Evolutionary conservation across 129 eudicot species (phyloP).

Genomic region (Artemisia argyi): DNA sequence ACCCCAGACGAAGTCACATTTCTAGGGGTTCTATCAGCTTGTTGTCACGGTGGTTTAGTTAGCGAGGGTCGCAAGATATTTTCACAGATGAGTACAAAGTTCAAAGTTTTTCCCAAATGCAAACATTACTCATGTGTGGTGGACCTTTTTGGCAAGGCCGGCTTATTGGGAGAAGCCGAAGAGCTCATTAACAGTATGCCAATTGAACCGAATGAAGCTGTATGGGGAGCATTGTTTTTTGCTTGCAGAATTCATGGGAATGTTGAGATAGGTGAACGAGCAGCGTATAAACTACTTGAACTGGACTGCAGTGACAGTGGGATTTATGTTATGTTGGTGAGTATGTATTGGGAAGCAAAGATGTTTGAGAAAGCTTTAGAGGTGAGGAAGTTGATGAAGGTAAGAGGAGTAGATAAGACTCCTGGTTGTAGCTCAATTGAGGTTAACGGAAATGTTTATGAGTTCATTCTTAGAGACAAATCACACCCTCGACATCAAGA

Average conservation of each 20-base stretch:
- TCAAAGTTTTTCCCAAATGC: slow-evolving; percentile 39
- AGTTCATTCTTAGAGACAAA: slow-evolving; percentile 64
- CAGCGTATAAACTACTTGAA: slow-evolving; percentile 58
- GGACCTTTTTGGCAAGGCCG: slow-evolving; percentile 75
- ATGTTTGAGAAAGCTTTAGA: slow-evolving; percentile 58
- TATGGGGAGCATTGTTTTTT: slow-evolving; percentile 78
- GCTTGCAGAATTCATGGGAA: slow-evolving; percentile 64
- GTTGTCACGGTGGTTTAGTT: slow-evolving; percentile 82
- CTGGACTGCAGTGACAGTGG: slow-evolving; percentile 71
- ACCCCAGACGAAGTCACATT: slow-evolving; percentile 70
- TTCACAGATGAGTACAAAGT: slow-evolving; percentile 53
- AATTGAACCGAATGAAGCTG: slow-evolving; percentile 55
- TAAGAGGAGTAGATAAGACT: slow-evolving; percentile 66
- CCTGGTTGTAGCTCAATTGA: slow-evolving; percentile 82
- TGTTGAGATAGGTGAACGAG: slow-evolving; percentile 62
- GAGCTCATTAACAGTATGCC: slow-evolving; percentile 59
- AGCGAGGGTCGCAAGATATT: slow-evolving; percentile 61
- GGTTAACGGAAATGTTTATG: slow-evolving; percentile 49
- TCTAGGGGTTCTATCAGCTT: slow-evolving; percentile 67
- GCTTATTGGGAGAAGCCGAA: slow-evolving; percentile 59
- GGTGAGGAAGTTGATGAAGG: slow-evolving; percentile 65
- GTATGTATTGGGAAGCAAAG: slow-evolving; percentile 70
- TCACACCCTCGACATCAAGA: slow-evolving; percentile 53
- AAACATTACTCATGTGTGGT: slow-evolving; percentile 81
- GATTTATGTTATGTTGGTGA: slow-evolving; percentile 64